Evolutionary conservation across 2,329 filamentous ascomycete genomes (phyloP).

Genomic region (Epichloe gansuensis): DNA sequence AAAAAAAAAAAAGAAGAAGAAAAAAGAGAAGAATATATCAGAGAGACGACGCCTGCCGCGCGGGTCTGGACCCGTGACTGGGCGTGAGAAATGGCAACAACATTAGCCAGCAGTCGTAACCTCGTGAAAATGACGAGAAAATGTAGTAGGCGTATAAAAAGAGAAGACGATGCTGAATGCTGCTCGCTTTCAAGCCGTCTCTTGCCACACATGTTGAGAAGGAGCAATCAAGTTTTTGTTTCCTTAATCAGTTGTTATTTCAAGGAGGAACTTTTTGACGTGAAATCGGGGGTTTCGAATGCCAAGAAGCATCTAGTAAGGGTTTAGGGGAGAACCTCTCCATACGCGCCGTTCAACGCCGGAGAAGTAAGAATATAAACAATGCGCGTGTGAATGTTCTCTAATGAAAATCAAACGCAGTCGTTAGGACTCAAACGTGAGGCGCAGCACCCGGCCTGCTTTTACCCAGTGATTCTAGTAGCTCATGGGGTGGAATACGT

Average conservation of each 20-base stretch:
- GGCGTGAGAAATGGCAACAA: constrained; percentile 14
- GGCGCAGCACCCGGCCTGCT: constrained; percentile 33
- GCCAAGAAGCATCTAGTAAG: too few species aligned
- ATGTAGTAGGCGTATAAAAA: constrained; percentile 11
- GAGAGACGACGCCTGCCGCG: constrained; percentile 5
- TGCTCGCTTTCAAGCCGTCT: neutral
- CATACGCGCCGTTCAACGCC: neutral
- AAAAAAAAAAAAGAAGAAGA: neutral
- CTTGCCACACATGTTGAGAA: neutral
- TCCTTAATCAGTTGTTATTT: too few species aligned
- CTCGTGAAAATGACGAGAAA: constrained; percentile 16
- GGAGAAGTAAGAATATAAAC: constrained; percentile 9
- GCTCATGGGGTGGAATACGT: constrained; percentile 47
- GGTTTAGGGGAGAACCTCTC: neutral
- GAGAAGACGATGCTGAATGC: constrained; percentile 2
- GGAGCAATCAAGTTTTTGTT: neutral
- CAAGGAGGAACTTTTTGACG: too few species aligned
- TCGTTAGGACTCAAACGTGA: constrained; percentile 29
- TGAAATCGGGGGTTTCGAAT: too few species aligned
- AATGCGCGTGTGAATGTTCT: constrained; percentile 11
- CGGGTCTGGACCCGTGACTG: neutral
- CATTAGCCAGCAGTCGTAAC: constrained; percentile 23
- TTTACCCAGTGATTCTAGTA: constrained; percentile 40
- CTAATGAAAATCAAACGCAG: constrained; percentile 14
- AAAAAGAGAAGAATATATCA: neutral